Evolutionary conservation across 106 monocot genomes (phyloP).

Genomic region (Apostasia ramifera): DNA sequence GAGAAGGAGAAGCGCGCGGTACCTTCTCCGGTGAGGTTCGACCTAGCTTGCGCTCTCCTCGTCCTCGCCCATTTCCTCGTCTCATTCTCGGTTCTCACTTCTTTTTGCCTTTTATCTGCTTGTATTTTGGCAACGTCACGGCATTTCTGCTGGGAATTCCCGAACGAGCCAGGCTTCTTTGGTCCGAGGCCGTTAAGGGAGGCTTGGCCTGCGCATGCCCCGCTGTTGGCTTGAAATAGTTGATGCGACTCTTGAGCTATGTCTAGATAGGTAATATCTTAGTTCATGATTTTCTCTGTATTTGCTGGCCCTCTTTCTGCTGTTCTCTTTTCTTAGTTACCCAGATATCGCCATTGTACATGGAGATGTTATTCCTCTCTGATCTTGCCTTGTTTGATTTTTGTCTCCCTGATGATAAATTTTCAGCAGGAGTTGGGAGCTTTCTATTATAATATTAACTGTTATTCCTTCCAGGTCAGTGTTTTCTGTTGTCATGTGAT

Average conservation of each 20-base stretch:
- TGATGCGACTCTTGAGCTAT: neutral
- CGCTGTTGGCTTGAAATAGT: neutral
- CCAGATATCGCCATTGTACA: too few relatives aligned
- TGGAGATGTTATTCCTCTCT: neutral
- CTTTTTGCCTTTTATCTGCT: neutral
- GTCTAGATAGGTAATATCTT: neutral
- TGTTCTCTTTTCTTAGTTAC: neutral
- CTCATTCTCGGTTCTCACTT: neutral
- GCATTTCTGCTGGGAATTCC: neutral
- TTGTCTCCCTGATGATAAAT: neutral
- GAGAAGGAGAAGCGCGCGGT: neutral
- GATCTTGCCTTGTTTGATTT: neutral
- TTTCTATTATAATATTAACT: neutral
- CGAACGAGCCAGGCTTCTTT: neutral
- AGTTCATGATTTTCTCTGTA: neutral
- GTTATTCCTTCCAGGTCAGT: neutral
- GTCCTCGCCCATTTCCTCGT: neutral
- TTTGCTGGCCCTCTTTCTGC: neutral
- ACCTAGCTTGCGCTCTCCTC: neutral
- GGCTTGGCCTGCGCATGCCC: neutral
- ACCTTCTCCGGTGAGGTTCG: neutral
- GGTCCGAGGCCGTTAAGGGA: neutral
- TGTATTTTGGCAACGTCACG: neutral
- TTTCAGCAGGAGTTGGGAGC: neutral
- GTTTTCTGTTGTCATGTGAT: too few relatives aligned